Evolutionary conservation across 371 early-diverging fungal genomes (phyloP).

Genomic region (Mortierella sp.): DNA sequence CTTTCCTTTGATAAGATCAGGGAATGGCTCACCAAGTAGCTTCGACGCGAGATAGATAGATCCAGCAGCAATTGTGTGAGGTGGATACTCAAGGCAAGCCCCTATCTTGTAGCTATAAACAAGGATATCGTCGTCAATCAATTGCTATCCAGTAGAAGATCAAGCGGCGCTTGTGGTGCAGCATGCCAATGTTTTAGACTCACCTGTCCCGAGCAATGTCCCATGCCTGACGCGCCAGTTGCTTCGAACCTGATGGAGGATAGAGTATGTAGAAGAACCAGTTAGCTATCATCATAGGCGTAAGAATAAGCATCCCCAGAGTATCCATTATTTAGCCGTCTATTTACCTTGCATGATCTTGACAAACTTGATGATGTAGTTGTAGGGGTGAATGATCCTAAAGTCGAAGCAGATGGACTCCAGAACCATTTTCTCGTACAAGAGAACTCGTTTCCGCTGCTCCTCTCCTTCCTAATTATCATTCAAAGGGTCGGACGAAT

Average conservation of each 20-base stretch:
- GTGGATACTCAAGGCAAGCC: constrained; percentile 72
- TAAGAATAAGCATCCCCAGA: background rate
- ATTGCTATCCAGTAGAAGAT: background rate
- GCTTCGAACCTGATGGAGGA: constrained; percentile 58
- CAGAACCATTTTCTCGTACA: constrained; percentile 70
- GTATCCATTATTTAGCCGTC: background rate
- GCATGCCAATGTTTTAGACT: background rate
- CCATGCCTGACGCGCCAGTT: constrained; percentile 66
- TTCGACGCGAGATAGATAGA: constrained; percentile 69
- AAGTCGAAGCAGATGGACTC: constrained; percentile 78
- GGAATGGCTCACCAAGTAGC: constrained; percentile 56
- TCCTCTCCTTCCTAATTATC: constrained; percentile 62
- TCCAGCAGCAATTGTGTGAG: constrained; percentile 74
- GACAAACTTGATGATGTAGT: constrained; percentile 73
- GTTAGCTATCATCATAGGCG: background rate
- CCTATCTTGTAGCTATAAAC: constrained; percentile 66
- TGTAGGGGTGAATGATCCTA: constrained; percentile 71
- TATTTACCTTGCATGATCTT: constrained; percentile 68
- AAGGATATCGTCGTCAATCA: background rate
- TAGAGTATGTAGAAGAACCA: background rate
- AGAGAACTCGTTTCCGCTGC: constrained; percentile 66
- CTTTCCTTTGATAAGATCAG: constrained; percentile 64
- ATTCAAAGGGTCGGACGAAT: background rate
- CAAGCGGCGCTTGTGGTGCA: background rate
- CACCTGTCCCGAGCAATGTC: constrained; percentile 67